Evolutionary conservation across 73 alveolate genomes (phyloP).

Genomic region (Paramecium caudatum): DNA sequence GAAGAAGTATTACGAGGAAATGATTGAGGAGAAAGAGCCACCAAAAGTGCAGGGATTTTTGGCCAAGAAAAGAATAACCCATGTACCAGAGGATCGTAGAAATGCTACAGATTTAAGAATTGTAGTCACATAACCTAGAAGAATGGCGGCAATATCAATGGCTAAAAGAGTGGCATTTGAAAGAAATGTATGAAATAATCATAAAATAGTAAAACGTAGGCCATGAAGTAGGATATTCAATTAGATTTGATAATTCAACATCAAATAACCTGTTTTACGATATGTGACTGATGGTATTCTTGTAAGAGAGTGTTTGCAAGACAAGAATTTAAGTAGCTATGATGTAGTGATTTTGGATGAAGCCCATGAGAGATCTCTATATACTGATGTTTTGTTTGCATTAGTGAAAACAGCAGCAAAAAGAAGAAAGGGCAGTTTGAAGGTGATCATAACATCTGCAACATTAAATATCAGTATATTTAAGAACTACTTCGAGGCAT

Average conservation of each 20-base stretch:
- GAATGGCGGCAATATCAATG: conserved; percentile 98
- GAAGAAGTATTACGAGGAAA: conserved; percentile 31
- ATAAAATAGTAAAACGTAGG: conserved; percentile 83
- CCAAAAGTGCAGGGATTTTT: conserved; percentile 89
- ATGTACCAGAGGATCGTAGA: conserved; percentile 74
- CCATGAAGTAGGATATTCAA: conserved; percentile 93
- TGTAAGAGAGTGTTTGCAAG: conserved; percentile 94
- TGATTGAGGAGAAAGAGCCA: conserved; percentile 79
- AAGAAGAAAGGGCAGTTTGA: conserved; percentile 83
- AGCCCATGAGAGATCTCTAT: conserved; percentile 97
- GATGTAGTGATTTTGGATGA: conserved; percentile 93
- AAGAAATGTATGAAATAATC: conserved; percentile 79
- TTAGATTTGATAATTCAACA: conserved; percentile 90
- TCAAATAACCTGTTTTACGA: conserved; percentile 84
- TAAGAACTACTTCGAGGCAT: conserved; percentile 82
- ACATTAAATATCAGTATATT: conserved; percentile 87
- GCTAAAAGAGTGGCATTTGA: conserved; percentile 98
- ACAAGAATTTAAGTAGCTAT: conserved; percentile 86
- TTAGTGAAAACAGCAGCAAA: conserved; percentile 89
- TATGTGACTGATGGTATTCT: conserved; percentile 98
- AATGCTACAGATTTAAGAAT: conserved; percentile 69
- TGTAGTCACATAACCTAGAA: conserved; percentile 97
- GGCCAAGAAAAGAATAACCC: conserved; percentile 81
- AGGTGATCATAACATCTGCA: conserved; percentile 92
- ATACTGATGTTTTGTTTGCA: conserved; percentile 96